These are phyloP conservation scores for Carallia brachiata DNA, from an alignment of 345 rosid genomes.

Conservation along the genomic window DNA sequence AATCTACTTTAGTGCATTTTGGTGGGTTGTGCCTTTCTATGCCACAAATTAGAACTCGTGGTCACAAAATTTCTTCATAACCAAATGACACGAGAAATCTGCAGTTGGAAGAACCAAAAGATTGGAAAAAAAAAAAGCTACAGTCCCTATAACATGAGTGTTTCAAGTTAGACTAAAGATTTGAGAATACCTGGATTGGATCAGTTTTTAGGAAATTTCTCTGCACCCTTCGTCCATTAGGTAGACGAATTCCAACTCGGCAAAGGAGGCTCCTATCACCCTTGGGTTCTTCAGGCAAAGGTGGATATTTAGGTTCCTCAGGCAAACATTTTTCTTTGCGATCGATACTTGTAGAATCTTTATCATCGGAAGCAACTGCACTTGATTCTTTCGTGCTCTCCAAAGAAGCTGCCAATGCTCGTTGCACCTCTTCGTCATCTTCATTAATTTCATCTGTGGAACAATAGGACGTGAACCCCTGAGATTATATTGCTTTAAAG, in stretches of 20 bases:
- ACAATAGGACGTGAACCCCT: constrained; percentile 15
- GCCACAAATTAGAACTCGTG: no score
- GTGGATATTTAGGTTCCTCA: constrained; percentile 53
- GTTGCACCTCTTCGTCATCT: constrained; percentile 59
- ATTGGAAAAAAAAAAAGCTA: background rate
- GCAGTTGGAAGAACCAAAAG: background rate
- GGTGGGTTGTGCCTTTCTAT: no score
- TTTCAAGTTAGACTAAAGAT: no score
- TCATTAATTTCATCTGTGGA: constrained; percentile 41
- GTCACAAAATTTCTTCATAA: no score
- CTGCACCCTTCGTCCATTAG: constrained; percentile 86
- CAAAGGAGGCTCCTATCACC: constrained; percentile 71
- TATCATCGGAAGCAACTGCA: constrained; percentile 23
- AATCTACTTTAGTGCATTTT: no score
- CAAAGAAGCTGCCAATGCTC: constrained; percentile 66
- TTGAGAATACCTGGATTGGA: constrained; percentile 55
- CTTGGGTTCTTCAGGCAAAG: constrained; percentile 90
- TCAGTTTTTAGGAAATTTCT: constrained; percentile 77
- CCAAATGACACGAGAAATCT: no score
- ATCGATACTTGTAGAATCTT: constrained; percentile 19
- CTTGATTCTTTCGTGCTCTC: constrained; percentile 41
- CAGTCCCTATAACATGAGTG: no score
- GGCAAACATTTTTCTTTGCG: constrained; percentile 40
- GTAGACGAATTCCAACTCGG: constrained; percentile 93
- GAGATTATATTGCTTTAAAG: background rate